Base-by-base conservation (phyloP, 2,329 filamentous ascomycete genomes). In the Neofusicoccum umdonicola region DNA sequence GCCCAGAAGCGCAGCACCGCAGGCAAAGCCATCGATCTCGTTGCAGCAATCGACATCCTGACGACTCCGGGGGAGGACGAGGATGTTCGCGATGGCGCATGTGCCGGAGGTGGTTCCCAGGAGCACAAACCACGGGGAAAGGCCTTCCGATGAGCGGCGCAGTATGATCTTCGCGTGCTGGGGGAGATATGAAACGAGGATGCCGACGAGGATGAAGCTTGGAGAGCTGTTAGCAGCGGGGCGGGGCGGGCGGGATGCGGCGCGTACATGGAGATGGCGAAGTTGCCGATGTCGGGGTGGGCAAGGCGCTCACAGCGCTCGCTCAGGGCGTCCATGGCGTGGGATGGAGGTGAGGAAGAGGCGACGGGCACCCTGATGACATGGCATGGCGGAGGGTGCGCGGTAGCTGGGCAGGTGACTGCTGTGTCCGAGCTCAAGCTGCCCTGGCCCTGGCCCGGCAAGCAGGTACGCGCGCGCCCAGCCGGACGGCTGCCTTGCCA, bases 101-200 rank as follows among this genome's bases (percentile, higher is more conserved):
- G 91, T 96, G 71, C 91, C 91, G 7, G 92, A 96, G 1, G 94
- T 94, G 31, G 91, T 92, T 66, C 95, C 95, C n/a, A 99, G 87
- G 1, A 98, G 86, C 68, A 99, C 88, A 74, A 97, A 99, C 78
- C 94, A 95, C 8, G 95, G 94, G 35, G 93, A 97, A 67, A 99
- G 93, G 67, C 95, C 95, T 76, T 96, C 94, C 22, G 94, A 96
- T 13, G 92, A 95, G 67, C 89, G 87, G 63, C 93, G 87, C 45
- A 86, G 83, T 70, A 97, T 91, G 78, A 99, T 98, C 72, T 95
- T 92, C 76, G 90, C 86, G 79, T 98, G 94, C 76, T 99, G 95
- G 0, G 95, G 95, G 2, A 98, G 85, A 80, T 99, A 99, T 39
- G 94, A 98, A 65, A 96, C 81, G 67, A 97, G 83, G 71, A 98